Base-by-base conservation (phyloP, 2,329 filamentous ascomycete species). In the Metarhizium album region DNA sequence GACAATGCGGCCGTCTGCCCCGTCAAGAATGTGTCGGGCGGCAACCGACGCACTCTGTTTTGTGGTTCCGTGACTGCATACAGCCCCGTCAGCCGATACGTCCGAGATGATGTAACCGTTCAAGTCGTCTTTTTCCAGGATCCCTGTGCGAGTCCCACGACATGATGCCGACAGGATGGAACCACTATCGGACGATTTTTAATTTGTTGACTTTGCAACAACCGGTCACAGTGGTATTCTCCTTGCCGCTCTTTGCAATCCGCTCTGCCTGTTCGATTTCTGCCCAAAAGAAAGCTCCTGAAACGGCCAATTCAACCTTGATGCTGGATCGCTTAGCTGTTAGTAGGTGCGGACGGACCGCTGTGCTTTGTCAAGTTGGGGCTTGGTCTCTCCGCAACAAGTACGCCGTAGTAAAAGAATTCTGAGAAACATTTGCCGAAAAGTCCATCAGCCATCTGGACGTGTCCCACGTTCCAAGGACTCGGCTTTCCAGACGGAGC, bases 1-100 rank as follows among this genome's bases (percentile, higher is more conserved):
- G 83, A 84, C 63, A 93, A 90, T 59, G 87, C 80, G 5, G 87
- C 87, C 0, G 90, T 88, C 0, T 88, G 91, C 66, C 74, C 93
- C 38, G 79, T 90, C 42, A 80, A 87, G 55, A 94, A 93, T 60
- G 86, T 86, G 1, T 76, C 93, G 14, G 88, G 88, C 38, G 88
- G 88, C 4, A 83, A 80, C 52, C 79, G 90, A 57, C 74, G 78
- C 56, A 83, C 88, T 59, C 80, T 89, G 74, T 72, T 93, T 23
- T 82, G 82, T 56, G 87, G 85, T 4, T 68, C 88, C 46, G 69
- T 91, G 60, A 87, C 86, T 1, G 74, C 88, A 27, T 79, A 81
- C 8, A 80, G 80, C 54, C 87, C 88, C 0, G 81, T 83, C 57
- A 84, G 83, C 38, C 74, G 87, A 54, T 61, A 63, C 46, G 62